phyloP scores from a whole-genome alignment of 139 green algal genomes.

The Chlorokybus atmophyticus region DNA sequence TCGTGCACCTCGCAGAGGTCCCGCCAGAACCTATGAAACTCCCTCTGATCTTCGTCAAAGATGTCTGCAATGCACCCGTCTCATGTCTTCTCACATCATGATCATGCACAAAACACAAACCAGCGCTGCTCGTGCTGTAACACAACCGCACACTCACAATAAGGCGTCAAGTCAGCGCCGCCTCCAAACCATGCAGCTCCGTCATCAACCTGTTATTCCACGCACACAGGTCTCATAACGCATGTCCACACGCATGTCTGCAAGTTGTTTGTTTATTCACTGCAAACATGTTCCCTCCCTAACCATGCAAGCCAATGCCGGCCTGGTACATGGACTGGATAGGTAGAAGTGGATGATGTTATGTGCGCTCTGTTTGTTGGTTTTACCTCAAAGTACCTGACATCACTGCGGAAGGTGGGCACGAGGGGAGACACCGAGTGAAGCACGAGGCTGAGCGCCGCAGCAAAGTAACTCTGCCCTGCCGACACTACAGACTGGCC shows the following conservation, averaged over 20 bases:
- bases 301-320: no score
- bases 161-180: slow-evolving; percentile 87
- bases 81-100: no score
- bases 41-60: slow-evolving; percentile 43
- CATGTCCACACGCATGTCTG: no score
- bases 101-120: no score
- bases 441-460: slow-evolving; percentile 85
- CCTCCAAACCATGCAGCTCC: slow-evolving; percentile 76
- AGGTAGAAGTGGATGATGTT: no score
- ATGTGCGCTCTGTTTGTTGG: slow-evolving; percentile 36
- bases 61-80: no score
- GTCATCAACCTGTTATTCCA: slow-evolving; percentile 54
- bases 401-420: slow-evolving; percentile 85
- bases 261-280: no score
- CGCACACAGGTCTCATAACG: no score
- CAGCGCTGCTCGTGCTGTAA: no score
- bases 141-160: slow-evolving; percentile 40
- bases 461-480: slow-evolving; percentile 72
- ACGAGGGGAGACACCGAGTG: slow-evolving; percentile 71
- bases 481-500: no score
- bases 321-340: no score
- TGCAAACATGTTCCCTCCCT: no score
- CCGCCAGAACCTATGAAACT: slow-evolving; percentile 59
- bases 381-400: slow-evolving; percentile 65
- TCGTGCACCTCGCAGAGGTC: slow-evolving; percentile 60